Conservation (phyloP, 257 asterid genomes). For the Solanum sitiens region DNA sequence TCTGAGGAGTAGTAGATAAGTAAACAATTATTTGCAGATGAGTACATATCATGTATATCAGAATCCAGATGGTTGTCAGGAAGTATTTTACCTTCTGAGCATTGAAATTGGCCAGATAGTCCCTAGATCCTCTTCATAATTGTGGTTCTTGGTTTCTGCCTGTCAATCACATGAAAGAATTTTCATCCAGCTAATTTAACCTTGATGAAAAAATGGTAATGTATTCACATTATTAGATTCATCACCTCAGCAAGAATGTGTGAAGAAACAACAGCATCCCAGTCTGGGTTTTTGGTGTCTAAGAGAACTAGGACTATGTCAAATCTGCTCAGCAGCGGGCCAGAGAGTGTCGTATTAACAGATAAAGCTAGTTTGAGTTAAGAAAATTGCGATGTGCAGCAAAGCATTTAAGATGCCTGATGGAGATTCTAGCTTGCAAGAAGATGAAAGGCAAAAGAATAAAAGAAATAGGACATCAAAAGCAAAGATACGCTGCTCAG, state of each 20-base stretch:
- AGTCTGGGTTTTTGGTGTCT: conserved; percentile 89
- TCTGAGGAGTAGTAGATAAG: background rate
- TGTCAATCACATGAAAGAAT: conserved; percentile 22
- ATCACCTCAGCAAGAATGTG: conserved; percentile 90
- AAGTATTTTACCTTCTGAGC: conserved; percentile 60
- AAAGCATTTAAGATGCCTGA: background rate
- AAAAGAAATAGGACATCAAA: background rate
- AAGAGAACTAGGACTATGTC: conserved; percentile 91
- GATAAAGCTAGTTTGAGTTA: conserved; percentile 61
- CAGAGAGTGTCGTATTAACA: conserved; percentile 95
- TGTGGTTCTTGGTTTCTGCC: conserved; percentile 37
- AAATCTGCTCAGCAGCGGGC: conserved; percentile 91
- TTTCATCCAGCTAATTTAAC: conserved; percentile 1
- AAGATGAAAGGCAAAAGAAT: background rate
- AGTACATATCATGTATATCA: background rate
- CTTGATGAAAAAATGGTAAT: conserved; percentile 2
- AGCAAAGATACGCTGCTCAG: conserved; percentile 77
- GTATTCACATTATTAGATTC: conserved; percentile 1
- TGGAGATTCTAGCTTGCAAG: background rate
- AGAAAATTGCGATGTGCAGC: conserved; percentile 18
- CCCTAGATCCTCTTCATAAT: conserved; percentile 37
- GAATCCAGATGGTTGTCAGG: background rate
- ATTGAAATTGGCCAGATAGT: conserved; percentile 74
- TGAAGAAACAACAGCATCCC: conserved; percentile 97
- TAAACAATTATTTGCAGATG: background rate